A percentile compares a stretch with the other conserved stretches of the same genome.
phyloP scores from a whole-genome alignment of 2,329 filamentous ascomycete genomes.

The Nothophaeocryptopus gaeumannii region DNA sequence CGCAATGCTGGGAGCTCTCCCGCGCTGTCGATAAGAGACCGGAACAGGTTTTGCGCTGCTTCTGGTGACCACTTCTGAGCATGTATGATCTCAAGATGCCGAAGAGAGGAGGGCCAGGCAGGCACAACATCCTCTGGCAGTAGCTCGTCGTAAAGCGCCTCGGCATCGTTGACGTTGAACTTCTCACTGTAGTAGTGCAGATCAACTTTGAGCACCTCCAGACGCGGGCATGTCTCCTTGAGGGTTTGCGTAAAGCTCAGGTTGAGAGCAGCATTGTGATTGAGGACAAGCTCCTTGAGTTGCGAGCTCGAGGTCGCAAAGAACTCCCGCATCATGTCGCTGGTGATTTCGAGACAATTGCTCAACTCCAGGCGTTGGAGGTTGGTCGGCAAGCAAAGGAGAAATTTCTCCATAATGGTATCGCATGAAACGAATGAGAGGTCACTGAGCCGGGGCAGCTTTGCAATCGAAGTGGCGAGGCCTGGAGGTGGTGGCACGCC shows the following conservation, averaged over 20 bases:
- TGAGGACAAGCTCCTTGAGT: constrained; percentile 66
- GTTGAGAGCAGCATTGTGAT: constrained; percentile 76
- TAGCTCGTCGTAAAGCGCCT: constrained; percentile 70
- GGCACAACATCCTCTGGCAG: constrained; percentile 64
- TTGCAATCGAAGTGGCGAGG: constrained; percentile 49
- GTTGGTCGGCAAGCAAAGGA: constrained; percentile 65
- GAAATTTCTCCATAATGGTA: constrained; percentile 63
- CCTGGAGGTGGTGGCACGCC: constrained; percentile 10
- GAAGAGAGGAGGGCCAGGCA: constrained; percentile 72
- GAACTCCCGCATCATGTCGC: constrained; percentile 63
- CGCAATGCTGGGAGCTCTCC: constrained; percentile 64
- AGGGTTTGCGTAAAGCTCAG: constrained; percentile 70
- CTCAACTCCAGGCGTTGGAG: constrained; percentile 69
- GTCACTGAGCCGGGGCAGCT: constrained; percentile 63
- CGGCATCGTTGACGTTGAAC: constrained; percentile 64
- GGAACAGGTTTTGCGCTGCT: constrained; percentile 73
- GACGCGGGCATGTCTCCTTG: constrained; percentile 63
- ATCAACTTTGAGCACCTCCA: constrained; percentile 72
- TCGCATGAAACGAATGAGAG: constrained; percentile 74
- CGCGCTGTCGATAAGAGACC: constrained; percentile 72
- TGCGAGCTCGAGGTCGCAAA: constrained; percentile 64
- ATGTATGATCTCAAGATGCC: constrained; percentile 70
- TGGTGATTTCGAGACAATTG: constrained; percentile 74
- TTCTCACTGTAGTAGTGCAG: constrained; percentile 73
- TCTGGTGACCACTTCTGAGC: constrained; percentile 69